Base-by-base conservation (phyloP, 805 yeast genomes). In the Clavispora fructus region DNA sequence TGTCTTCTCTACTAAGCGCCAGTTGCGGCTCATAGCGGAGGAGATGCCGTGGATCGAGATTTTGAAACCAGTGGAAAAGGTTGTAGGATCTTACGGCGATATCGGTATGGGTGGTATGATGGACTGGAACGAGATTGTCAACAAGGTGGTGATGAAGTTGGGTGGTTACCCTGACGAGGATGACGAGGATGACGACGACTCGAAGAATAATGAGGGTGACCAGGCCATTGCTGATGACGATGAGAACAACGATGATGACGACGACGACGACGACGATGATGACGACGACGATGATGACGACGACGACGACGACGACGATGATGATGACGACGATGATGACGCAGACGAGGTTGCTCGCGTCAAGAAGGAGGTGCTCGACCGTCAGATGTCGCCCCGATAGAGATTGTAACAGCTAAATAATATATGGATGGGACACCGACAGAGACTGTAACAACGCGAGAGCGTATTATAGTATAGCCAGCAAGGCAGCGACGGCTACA, bases 61-160 rank as follows among this genome's bases (percentile, higher is more conserved):
- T n/a, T 75, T 94, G 60, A 85, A 84, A 62, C 99, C 99, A 0
- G 89, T 90, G 23, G 99, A 92, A 64, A 92, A 92, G 65, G 96
- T 92, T 6, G 82, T 86, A 60, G 89, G 95, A 46, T 79, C 88
- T 37, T 89, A 91, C 69, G 98, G 99, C 50, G 98, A 92, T 57
- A 90, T 94, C 46, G 98, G 98, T n/a, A 86, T 94, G 89, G 98
- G 99, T 41, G 98, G 99, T 45, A 94, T 94, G 98, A 85, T 91
- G 84, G 98, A 94, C 57, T 89, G 95, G 81, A 86, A 88, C 62
- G 97, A 91, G 63, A 85, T 94, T 56, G 96, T 90, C 16, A 95
- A 90, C 61, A 81, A 82, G 56, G 75, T 88, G 41, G 95, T 87
- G 17, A 73, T 82, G 65, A 85, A 83, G 60, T 69, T 90, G 49